A percentile compares a stretch with the other conserved stretches of the same genome.
Evolutionary conservation across 768 basidiomycete genomes (phyloP).

Genomic region (Mycena filopes): DNA sequence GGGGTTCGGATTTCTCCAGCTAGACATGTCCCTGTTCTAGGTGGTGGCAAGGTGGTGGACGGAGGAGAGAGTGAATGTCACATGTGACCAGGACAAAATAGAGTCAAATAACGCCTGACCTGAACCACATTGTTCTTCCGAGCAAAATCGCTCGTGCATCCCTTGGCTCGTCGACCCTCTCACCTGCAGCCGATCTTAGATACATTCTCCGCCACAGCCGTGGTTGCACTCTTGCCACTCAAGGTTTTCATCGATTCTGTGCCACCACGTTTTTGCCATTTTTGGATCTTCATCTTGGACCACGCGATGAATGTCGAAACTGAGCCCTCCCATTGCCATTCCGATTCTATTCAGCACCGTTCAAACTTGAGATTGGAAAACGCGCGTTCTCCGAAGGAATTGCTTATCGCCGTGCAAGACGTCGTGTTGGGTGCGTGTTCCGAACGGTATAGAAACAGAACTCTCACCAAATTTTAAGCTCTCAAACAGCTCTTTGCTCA

Average conservation of each 20-base stretch:
- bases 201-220: too few relatives aligned
- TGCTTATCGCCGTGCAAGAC: conserved; percentile 16
- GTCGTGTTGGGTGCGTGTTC: conserved; percentile 6
- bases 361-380: conserved; percentile 11
- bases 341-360: background rate
- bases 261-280: too few relatives aligned
- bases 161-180: background rate
- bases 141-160: background rate
- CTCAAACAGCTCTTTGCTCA: conserved; percentile 2
- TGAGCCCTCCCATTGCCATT: background rate
- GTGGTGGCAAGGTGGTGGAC: too few relatives aligned
- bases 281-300: too few relatives aligned
- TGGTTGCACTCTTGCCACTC: too few relatives aligned
- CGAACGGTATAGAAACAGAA: background rate
- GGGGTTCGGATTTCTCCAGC: conserved; percentile 9
- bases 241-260: too few relatives aligned
- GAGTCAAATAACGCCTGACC: conserved; percentile 5
- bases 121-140: background rate
- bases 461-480: background rate
- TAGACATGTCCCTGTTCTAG: conserved; percentile 6
- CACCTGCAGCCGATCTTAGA: too few relatives aligned
- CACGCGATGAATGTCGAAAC: too few relatives aligned
- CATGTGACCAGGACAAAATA: background rate
- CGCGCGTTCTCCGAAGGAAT: conserved; percentile 5
- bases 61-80: background rate